These are phyloP conservation scores for Backusella sp. DNA, from an alignment of 192 early-diverging fungal genomes.

Conservation along the genomic window DNA sequence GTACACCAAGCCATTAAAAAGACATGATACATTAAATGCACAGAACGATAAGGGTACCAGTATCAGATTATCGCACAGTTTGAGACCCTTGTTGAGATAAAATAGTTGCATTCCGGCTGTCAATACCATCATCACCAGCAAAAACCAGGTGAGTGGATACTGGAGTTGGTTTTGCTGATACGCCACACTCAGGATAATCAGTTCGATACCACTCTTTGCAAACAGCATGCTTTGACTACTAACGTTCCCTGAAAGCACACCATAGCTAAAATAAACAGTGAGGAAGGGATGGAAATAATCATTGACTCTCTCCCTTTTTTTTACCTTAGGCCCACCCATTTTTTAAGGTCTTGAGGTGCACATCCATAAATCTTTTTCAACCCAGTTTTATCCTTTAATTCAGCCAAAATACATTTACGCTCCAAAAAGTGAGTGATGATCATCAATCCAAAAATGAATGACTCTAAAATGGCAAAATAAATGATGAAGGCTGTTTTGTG, in stretches of 20 bases:
- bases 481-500: conserved; percentile 62
- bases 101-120: conserved; percentile 60
- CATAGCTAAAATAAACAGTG: conserved; percentile 40
- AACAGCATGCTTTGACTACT: conserved; percentile 73
- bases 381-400: not conserved
- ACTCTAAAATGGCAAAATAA: conserved; percentile 59
- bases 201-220: conserved; percentile 76
- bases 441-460: conserved; percentile 49
- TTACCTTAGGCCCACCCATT: conserved; percentile 33
- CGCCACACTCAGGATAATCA: conserved; percentile 59
- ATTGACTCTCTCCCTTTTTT: not conserved
- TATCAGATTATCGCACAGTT: conserved; percentile 72
- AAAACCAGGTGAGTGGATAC: conserved; percentile 64
- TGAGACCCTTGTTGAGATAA: conserved; percentile 74
- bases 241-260: conserved; percentile 64
- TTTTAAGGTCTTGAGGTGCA: conserved; percentile 21
- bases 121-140: conserved; percentile 54
- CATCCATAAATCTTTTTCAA: not conserved
- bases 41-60: conserved; percentile 75
- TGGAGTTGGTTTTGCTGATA: conserved; percentile 66
- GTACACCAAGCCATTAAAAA: conserved; percentile 77
- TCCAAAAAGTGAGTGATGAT: conserved; percentile 45
- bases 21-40: conserved; percentile 68
- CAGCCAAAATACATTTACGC: not conserved
- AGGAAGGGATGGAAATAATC: not conserved